phyloP scores from a whole-genome alignment of 352 stramenopile species.

The Globisporangium cystogenes region DNA sequence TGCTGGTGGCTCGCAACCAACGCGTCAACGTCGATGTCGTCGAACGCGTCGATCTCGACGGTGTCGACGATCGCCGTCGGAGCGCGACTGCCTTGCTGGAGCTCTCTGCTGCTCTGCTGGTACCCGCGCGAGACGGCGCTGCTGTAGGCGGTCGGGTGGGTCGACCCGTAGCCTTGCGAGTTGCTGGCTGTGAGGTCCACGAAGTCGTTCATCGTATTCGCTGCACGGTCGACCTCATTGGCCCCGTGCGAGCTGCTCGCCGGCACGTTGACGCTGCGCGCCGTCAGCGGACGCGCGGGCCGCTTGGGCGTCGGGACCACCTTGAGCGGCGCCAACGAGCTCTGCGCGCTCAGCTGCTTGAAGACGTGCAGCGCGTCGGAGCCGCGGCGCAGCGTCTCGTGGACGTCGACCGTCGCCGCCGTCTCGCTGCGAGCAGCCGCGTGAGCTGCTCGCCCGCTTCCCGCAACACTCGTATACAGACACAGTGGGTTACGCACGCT shows the following conservation, averaged over 20 bases:
- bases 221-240: background rate
- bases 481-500: constrained; percentile 12
- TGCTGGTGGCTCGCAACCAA: constrained; percentile 40
- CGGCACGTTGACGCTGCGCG: background rate
- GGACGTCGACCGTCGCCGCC: background rate
- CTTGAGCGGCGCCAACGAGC: constrained; percentile 13
- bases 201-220: constrained; percentile 6
- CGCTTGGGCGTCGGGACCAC: constrained; percentile 33
- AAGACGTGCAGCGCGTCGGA: constrained; percentile 22
- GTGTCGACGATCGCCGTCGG: background rate
- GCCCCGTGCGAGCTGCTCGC: background rate
- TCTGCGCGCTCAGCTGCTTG: constrained; percentile 10
- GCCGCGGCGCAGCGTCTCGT: constrained; percentile 38
- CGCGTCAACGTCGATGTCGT: constrained; percentile 43
- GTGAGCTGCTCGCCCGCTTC: too few relatives aligned
- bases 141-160: background rate
- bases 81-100: constrained; percentile 2
- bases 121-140: background rate
- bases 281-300: background rate
- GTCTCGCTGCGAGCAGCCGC: constrained; percentile 1
- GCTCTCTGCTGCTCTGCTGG: background rate
- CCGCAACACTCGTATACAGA: too few relatives aligned
- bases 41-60: constrained; percentile 26
- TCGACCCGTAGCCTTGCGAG: background rate
- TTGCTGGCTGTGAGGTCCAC: constrained; percentile 22